A percentile compares a stretch with the other conserved stretches of the same genome.
Evolutionary conservation across 192 early-diverging fungal genomes (phyloP).

Genomic region (Coemansia sp.): DNA sequence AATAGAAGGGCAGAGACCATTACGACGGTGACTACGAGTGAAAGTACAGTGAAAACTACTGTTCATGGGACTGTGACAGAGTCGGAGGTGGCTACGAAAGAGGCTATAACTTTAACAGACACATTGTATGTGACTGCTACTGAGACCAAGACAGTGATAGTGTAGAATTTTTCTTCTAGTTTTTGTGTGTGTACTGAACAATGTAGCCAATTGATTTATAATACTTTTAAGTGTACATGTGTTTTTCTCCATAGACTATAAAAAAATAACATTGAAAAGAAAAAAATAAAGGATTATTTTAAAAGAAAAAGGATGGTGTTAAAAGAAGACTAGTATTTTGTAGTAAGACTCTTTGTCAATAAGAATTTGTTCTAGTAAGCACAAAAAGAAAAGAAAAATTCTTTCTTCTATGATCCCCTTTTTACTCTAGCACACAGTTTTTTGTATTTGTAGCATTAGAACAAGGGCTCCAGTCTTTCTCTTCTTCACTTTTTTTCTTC

Average conservation of each 20-base stretch:
- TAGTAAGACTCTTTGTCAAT: background rate
- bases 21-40: background rate
- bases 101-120: constrained; percentile 4
- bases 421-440: background rate
- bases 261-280: background rate
- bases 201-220: background rate
- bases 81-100: background rate
- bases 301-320: background rate
- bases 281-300: background rate
- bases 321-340: background rate
- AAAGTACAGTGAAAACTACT: background rate
- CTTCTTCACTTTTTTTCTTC: background rate
- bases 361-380: background rate
- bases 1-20: background rate
- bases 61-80: background rate
- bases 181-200: background rate
- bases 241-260: no score
- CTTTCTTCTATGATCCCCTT: background rate
- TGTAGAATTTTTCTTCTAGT: background rate
- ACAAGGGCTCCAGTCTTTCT: background rate
- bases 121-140: constrained; percentile 10
- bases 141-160: constrained; percentile 4
- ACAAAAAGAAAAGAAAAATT: background rate
- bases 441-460: background rate
- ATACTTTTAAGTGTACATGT: background rate